Base-by-base conservation (phyloP, 2,329 filamentous ascomycete species). In the Colletotrichum cordylinicola region DNA sequence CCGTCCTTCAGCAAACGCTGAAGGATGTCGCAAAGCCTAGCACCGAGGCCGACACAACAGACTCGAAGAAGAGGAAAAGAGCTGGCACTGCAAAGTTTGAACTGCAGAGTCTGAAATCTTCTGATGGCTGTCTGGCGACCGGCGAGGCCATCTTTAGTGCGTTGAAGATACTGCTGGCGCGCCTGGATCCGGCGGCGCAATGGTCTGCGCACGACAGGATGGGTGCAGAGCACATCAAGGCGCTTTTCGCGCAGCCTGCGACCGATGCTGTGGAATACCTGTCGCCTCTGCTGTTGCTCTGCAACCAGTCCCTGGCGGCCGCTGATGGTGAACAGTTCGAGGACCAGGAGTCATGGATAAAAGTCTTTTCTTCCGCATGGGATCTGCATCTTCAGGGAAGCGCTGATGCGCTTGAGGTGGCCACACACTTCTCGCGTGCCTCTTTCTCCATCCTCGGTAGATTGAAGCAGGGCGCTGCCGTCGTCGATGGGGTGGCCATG, bases 1-100 rank as follows among this genome's bases (percentile, higher is more conserved):
- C 85, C 1, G 90, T 95, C 12, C 82, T 98, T 56, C 91, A 93
- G 79, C 90, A 91, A 79, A 91, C 93, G 0, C 84, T 96, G 64
- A 88, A 91, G 64, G 93, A 95, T 29, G 78, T 90, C 48, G 87
- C 88, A 2, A 81, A 80, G 6, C 81, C 85, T 12, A 81, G 84
- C 55, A 79, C 81, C 16, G 67, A 78, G 12, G 72, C 80, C 33
- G 66, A 79, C 5, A 77, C 78, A 8, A 72, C 80, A 10, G 66
- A 62, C 33, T 82, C 86, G 8, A 82, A 83, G 52, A 90, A 90
- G 79, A 83, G 88, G 74, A 91, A 91, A 82, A 85, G 88, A 72
- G 81, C 83, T 3, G 79, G 82, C 2, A 78, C 81, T 4, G 80
- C 82, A 7, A 68, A 33, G 10, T 89, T 87, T 67, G 82, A 87